Percentiles rank a stretch among this genome's conserved stretches.
These are phyloP conservation scores for Russula griseocarnosa DNA, from an alignment of 768 basidiomycete species.

Conservation along the genomic window DNA sequence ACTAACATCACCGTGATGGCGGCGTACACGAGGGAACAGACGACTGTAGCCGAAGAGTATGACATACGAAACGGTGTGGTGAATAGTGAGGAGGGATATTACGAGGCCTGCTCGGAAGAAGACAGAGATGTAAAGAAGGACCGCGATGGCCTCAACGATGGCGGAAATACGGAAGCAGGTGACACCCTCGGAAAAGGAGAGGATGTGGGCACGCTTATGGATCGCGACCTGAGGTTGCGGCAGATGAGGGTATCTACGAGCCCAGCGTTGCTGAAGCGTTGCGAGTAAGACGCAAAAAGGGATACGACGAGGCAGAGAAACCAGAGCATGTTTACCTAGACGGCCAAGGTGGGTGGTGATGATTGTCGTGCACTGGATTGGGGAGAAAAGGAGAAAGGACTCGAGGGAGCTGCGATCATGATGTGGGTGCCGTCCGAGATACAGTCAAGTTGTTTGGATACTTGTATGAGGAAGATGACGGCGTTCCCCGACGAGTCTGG, in stretches of 20 bases:
- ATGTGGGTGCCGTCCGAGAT: not conserved
- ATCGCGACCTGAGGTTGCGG: conserved; percentile 1
- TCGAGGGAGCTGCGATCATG: not conserved
- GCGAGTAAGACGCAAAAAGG: conserved; percentile 16
- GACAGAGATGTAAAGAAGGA: conserved; percentile 11
- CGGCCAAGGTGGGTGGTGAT: conserved; percentile 4
- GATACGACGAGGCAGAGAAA: conserved; percentile 13
- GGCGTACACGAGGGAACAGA: not conserved
- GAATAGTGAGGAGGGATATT: conserved; percentile 14
- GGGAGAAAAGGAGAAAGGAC: not conserved
- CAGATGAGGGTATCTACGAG: conserved; percentile 9
- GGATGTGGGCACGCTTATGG: conserved; percentile 16
- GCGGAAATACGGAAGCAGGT: not conserved
- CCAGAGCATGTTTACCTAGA: conserved; percentile 18
- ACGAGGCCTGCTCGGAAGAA: conserved; percentile 19
- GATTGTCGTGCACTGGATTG: not conserved
- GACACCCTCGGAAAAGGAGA: conserved; percentile 9
- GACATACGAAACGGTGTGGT: conserved; percentile 6
- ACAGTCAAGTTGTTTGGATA: conserved; percentile 14
- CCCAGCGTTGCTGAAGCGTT: conserved; percentile 15
- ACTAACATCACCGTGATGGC: conserved; percentile 9
- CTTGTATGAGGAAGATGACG: conserved; percentile 17
- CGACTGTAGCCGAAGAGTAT: not conserved
- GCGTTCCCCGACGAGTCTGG: conserved; percentile 8
- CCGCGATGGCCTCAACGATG: conserved; percentile 13